phyloP scores from a whole-genome alignment of 75 land plant species.

The Azolla pinnata region DNA sequence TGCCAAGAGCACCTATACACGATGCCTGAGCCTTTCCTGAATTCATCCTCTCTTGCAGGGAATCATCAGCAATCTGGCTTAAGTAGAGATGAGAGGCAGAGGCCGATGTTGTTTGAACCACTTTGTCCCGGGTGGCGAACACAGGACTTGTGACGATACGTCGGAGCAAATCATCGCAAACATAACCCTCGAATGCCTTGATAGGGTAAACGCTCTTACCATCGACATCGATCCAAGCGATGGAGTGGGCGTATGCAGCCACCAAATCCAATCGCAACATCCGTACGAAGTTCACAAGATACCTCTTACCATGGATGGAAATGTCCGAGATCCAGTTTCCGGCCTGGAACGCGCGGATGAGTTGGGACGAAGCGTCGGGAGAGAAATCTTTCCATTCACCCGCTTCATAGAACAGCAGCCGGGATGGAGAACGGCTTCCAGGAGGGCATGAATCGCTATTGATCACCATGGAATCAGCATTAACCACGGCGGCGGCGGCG shows the following conservation, averaged over 20 bases:
- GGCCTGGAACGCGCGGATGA: slow-evolving; percentile 22
- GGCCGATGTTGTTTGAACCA: no score
- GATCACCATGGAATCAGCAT: no score
- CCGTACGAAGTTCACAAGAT: slow-evolving; percentile 26
- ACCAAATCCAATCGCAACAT: slow-evolving; percentile 29
- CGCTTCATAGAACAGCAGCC: slow-evolving; percentile 28
- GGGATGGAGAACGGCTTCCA: no score
- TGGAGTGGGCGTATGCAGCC: slow-evolving; percentile 17
- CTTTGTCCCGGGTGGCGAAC: no score
- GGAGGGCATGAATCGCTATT: no score
- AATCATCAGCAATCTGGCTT: no score
- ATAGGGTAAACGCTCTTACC: slow-evolving; percentile 17
- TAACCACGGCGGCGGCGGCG: no score
- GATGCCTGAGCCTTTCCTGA: no score
- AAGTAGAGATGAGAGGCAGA: no score
- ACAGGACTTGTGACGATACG: no score
- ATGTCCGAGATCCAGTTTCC: slow-evolving; percentile 38
- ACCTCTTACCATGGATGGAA: slow-evolving; percentile 10
- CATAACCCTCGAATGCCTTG: slow-evolving; percentile 1
- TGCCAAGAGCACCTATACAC: no score
- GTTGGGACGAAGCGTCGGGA: slow-evolving; percentile 5
- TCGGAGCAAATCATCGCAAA: not conserved
- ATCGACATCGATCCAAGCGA: slow-evolving; percentile 35
- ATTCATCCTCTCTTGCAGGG: no score
- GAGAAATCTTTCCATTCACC: slow-evolving; percentile 38